phyloP scores from a whole-genome alignment of 371 early-diverging fungal species.

The Mortierella sp. region DNA sequence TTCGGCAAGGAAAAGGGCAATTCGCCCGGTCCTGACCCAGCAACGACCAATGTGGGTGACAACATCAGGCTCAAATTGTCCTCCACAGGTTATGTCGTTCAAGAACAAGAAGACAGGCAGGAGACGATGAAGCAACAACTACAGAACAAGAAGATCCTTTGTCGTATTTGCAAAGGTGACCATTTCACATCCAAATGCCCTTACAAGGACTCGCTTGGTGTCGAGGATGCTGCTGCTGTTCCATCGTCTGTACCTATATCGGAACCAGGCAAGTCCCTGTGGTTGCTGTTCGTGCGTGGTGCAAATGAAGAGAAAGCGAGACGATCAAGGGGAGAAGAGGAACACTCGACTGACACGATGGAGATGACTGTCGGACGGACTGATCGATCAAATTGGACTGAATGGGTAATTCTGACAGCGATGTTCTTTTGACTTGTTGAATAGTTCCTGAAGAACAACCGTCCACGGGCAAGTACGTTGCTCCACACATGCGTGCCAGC shows the following conservation, averaged over 20 bases:
- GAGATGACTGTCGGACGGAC: too few species aligned
- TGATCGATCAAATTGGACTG: too few species aligned
- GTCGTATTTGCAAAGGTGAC: conserved; percentile 96
- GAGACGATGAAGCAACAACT: conserved; percentile 56
- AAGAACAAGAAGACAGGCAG: conserved; percentile 69
- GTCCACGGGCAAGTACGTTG: conserved; percentile 76
- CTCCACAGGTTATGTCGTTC: conserved; percentile 61
- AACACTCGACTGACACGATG: too few species aligned
- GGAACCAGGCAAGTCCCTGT: too few species aligned
- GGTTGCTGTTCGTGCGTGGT: too few species aligned
- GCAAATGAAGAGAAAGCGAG: too few species aligned
- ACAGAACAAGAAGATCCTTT: conserved; percentile 87
- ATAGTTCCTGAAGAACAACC: conserved; percentile 54
- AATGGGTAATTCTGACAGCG: too few species aligned
- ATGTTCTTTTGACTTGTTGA: too few species aligned
- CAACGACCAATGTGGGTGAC: conserved; percentile 92
- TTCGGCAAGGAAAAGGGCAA: conserved; percentile 83
- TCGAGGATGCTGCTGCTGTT: conserved; percentile 57
- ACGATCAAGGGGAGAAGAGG: too few species aligned
- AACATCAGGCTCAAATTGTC: conserved; percentile 89
- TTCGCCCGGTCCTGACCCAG: conserved; percentile 85
- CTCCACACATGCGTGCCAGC: conserved; percentile 91
- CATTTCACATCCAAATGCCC: conserved; percentile 98
- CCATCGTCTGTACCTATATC: too few species aligned
- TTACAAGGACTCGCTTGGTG: conserved; percentile 92